Percentiles rank a stretch among this genome's conserved stretches.
These are phyloP conservation scores for Lactuca sativa DNA, from an alignment of 129 eudicot genomes.

Conservation along the genomic window DNA sequence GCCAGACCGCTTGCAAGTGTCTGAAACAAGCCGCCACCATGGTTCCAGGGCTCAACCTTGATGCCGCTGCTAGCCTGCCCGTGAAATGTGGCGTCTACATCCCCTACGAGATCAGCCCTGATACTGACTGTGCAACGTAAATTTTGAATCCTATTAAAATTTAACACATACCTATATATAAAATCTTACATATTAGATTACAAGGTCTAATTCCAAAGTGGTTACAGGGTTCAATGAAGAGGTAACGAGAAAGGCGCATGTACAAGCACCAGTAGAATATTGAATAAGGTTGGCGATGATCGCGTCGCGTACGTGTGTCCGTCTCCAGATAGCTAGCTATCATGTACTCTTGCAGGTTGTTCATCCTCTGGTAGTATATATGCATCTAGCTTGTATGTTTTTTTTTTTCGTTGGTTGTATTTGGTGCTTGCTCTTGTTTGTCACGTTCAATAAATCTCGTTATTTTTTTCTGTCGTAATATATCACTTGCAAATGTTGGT, in stretches of 20 bases:
- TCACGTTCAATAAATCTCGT: no score
- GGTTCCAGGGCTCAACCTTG: slow-evolving; percentile 28
- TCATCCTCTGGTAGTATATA: background rate
- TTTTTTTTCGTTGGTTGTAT: background rate
- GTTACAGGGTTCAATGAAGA: slow-evolving; percentile 35
- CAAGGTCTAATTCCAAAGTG: background rate
- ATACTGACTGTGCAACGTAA: slow-evolving; percentile 59
- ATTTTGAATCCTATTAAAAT: background rate
- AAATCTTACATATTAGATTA: no score
- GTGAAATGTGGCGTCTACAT: slow-evolving; percentile 49
- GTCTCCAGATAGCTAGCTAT: background rate
- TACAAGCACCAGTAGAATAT: background rate
- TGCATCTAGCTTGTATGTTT: background rate
- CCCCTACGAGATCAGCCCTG: slow-evolving; percentile 55
- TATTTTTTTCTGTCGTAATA: no score
- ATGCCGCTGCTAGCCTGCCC: slow-evolving; percentile 42
- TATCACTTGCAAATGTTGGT: no score
- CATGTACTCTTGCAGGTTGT: background rate
- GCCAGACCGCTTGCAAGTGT: slow-evolving; percentile 49
- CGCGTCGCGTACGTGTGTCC: background rate
- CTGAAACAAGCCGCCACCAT: slow-evolving; percentile 36
- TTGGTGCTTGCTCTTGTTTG: background rate
- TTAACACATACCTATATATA: background rate
- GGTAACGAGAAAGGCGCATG: background rate
- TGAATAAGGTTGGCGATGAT: slow-evolving; percentile 3